Percentiles rank a stretch among this genome's conserved stretches.
Conservation (phyloP, 441 rosid species). For the Mallotus repandus region DNA sequence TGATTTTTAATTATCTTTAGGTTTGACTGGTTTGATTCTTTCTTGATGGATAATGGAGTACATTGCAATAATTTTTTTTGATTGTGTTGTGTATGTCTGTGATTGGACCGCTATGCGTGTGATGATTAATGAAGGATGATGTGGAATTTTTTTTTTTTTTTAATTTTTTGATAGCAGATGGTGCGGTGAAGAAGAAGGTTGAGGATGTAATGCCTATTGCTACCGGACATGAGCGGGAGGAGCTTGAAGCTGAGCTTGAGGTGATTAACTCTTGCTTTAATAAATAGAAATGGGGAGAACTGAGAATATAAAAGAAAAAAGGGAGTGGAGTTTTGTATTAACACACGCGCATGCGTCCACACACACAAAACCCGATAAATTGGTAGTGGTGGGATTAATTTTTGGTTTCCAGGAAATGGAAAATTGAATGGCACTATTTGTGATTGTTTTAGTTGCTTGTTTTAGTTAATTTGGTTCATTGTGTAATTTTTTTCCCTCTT, state of each 20-base stretch:
- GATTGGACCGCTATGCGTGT: neutral
- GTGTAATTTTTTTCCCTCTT: neutral
- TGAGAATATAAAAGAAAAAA: too few relatives aligned
- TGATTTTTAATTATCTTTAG: neutral
- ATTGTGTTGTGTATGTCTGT: too few relatives aligned
- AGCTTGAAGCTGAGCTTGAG: constrained; percentile 78
- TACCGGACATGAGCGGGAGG: constrained; percentile 93
- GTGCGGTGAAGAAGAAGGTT: constrained; percentile 56
- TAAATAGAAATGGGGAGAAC: too few relatives aligned
- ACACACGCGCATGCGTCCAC: too few relatives aligned
- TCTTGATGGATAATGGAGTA: neutral
- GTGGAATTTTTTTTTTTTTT: constrained; percentile 2
- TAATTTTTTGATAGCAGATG: constrained; percentile 34
- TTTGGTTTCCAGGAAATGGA: too few relatives aligned
- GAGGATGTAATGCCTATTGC: constrained; percentile 93
- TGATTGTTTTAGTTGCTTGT: neutral
- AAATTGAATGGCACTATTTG: too few relatives aligned
- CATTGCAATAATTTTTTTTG: neutral
- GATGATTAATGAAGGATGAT: neutral
- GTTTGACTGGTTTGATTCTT: neutral
- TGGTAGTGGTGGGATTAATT: too few relatives aligned
- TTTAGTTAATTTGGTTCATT: neutral
- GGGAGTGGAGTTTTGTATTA: neutral
- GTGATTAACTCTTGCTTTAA: constrained; percentile 31
- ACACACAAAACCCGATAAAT: too few relatives aligned